These are phyloP conservation scores for Picea glauca DNA, from an alignment of 75 land plant genomes.

Conservation along the genomic window DNA sequence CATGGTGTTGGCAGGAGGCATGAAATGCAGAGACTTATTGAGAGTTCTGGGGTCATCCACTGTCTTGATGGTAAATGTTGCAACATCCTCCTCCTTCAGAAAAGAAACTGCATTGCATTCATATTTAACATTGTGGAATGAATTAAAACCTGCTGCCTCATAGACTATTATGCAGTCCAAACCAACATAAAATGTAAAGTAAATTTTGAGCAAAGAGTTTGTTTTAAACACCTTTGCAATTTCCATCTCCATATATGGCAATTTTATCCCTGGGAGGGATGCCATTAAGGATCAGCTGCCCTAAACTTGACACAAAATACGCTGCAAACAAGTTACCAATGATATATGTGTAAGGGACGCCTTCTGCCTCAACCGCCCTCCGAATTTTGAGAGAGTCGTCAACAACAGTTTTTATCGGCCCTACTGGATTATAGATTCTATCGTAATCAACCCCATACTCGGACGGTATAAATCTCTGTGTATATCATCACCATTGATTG, in stretches of 20 bases:
- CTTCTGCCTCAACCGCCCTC: slow-evolving; percentile 43
- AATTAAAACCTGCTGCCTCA: too few species aligned
- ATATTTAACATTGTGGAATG: too few species aligned
- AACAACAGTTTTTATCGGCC: slow-evolving; percentile 30
- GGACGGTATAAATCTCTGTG: slow-evolving; percentile 57
- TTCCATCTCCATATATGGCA: slow-evolving; percentile 45
- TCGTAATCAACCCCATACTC: slow-evolving; percentile 60
- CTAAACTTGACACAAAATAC: slow-evolving; percentile 22
- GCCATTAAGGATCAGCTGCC: slow-evolving; percentile 20
- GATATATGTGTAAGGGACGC: slow-evolving; percentile 57
- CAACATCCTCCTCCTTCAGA: slow-evolving; percentile 20
- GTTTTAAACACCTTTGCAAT: slow-evolving; percentile 11
- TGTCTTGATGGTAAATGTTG: slow-evolving; percentile 16
- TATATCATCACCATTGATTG: not conserved
- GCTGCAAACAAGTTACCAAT: slow-evolving; percentile 32
- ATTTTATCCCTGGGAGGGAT: slow-evolving; percentile 51
- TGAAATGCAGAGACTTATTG: slow-evolving; percentile 8
- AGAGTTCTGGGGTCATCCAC: slow-evolving; percentile 20
- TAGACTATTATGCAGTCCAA: too few species aligned
- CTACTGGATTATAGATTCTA: slow-evolving; percentile 19
- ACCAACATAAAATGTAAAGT: too few species aligned
- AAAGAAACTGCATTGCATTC: not conserved
- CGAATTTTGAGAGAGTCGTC: slow-evolving; percentile 29
- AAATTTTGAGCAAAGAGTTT: too few species aligned
- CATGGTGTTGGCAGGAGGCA: slow-evolving; percentile 10